phyloP scores from a whole-genome alignment of 345 rosid genomes.

The Euphorbia lathyris region DNA sequence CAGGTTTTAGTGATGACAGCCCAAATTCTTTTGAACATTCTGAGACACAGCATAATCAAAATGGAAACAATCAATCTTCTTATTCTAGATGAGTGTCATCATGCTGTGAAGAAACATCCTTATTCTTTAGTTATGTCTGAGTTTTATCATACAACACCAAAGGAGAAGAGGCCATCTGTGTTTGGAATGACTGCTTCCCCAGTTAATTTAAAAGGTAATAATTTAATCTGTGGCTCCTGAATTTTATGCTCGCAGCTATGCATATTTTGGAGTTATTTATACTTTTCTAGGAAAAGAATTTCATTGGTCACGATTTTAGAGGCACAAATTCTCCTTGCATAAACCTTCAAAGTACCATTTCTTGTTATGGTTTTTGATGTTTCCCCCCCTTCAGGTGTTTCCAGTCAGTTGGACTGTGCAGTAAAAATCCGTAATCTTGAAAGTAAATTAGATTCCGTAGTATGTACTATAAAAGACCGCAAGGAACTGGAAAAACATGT shows the following conservation, averaged over 20 bases:
- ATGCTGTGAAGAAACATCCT: conserved; percentile 99
- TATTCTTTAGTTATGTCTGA: conserved; percentile 98
- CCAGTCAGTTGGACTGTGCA: conserved; percentile 96
- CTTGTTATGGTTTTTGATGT: background rate
- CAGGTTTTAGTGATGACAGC: conserved; percentile 99
- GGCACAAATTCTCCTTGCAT: background rate
- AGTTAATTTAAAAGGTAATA: conserved; percentile 86
- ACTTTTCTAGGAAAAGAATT: background rate
- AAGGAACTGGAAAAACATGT: conserved; percentile 96
- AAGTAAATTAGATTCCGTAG: conserved; percentile 87
- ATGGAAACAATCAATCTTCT: conserved; percentile 90
- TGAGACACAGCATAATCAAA: conserved; percentile 94
- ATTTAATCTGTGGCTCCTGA: conserved; percentile 4
- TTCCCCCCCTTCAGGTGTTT: conserved; percentile 60
- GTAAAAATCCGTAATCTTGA: conserved; percentile 97
- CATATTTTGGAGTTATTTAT: conserved; percentile 4
- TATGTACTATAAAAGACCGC: conserved; percentile 89
- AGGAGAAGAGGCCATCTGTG: conserved; percentile 88
- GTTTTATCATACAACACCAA: conserved; percentile 84
- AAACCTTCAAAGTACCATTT: background rate
- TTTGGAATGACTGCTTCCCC: conserved; percentile 99
- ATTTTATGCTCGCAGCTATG: conserved; percentile 11
- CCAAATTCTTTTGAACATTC: conserved; percentile 85
- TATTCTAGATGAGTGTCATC: conserved; percentile 95
- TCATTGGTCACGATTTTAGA: conserved; percentile 2